Evolutionary conservation across 108 stramenopile genomes (phyloP), one percentile per base, ranked within the genome.

Genomic region (Cyclotella sp.): DNA sequence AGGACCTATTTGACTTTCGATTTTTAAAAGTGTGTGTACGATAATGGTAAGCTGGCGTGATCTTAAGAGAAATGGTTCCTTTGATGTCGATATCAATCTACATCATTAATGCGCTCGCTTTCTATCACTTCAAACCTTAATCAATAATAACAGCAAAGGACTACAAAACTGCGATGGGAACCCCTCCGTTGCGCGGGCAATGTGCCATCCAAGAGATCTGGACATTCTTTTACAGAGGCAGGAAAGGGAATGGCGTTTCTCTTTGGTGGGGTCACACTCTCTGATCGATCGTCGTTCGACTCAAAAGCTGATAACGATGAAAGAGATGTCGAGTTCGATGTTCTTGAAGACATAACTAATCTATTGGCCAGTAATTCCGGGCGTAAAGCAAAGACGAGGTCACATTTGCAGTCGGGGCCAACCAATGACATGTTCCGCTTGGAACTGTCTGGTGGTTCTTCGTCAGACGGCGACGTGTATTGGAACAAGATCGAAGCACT

Each of bases 401-500:
- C 42, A 9, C 44, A 60, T 3, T 0, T 15, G 1, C 43, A 14
- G 5, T 72, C 71, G 18, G 89, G 90, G 5, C 93, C 93, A 11
- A 92, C 79, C 14, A 82, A 88, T 30, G 89, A 91, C 42, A 76
- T 91, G 21, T 91, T 72, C 77, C 90, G 92, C 78, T 84, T 94
- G 28, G 91, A 94, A 63, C 85, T 94, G 86, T 62, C 71, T 51
- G 47, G 71, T 18, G 54, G 34, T 51, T 16, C 71, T 9, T 77
- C 77, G 28, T 68, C 79, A 24, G 69, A 64, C 63, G 42, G 82
- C 19, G 22, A 34, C 18, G 69, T 75, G 76, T 85, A 88, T 71
- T 88, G 87, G 87, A 72, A 57, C 53, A 81, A 76, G 71, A n/a
- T 67, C 14, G 64, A 75, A 9, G 5, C 13, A 45, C 15, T 26